These are phyloP conservation scores for Copromyces sp. DNA, from an alignment of 495 filamentous ascomycete species.

Conservation along the genomic window DNA sequence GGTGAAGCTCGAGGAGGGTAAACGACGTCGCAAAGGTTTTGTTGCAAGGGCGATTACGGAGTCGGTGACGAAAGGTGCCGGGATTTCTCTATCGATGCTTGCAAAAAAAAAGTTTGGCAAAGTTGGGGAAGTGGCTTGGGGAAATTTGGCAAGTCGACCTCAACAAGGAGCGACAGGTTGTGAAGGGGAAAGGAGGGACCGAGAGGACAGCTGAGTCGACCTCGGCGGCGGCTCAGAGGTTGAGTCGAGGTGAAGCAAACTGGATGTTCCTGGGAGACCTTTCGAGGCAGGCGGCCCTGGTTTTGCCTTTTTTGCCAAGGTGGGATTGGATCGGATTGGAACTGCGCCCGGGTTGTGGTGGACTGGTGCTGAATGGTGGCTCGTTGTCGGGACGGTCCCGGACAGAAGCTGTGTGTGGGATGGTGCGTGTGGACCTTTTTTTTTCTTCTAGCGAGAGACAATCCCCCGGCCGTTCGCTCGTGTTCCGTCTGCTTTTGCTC, in stretches of 20 bases:
- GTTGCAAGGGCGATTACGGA: not conserved
- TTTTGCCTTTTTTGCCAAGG: not conserved
- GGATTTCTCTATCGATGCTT: not conserved
- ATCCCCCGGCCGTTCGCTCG: not conserved
- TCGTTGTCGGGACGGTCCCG: not conserved
- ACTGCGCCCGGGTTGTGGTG: not conserved
- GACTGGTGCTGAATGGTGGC: not conserved
- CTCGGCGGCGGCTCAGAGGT: not conserved
- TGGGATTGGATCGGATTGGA: not conserved
- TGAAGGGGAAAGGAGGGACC: not conserved
- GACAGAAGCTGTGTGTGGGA: not conserved
- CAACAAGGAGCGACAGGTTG: not conserved
- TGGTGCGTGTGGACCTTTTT: not conserved
- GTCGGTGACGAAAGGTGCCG: not conserved
- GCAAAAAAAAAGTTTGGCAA: not conserved
- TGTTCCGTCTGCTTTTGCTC: not conserved
- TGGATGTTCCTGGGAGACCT: not conserved
- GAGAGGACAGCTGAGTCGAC: not conserved
- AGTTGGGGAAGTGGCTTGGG: not conserved
- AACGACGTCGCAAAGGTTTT: slow-evolving; percentile 3
- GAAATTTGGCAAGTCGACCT: not conserved
- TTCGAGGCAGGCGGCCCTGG: not conserved
- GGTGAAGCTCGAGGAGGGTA: not conserved
- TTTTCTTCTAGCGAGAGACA: not conserved
- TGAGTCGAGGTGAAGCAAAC: not conserved